Evolutionary conservation across 345 rosid species (phyloP), one percentile per base, ranked within the genome.

Genomic region (Excoecaria cochinchinensis): DNA sequence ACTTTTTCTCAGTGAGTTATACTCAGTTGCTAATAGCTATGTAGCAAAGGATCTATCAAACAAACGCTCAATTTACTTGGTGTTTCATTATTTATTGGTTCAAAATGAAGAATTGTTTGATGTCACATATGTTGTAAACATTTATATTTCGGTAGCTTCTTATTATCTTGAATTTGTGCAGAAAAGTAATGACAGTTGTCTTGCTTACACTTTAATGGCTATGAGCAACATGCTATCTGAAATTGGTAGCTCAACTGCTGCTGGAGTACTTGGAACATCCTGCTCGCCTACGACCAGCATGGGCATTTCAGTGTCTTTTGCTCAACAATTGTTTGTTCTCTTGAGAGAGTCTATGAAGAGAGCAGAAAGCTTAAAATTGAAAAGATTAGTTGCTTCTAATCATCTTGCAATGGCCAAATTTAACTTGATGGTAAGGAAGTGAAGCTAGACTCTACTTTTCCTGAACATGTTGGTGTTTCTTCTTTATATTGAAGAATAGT

Each of bases 341-440:
- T 80, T 95, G 83, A 88, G 83, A 78, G 98, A 85, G 77, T 89
- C 99, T 75, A 83, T 89, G 25, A 88, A 87, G 85, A 89, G 92
- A 87, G 98, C 98, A 22, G 98, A 95, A 78, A 91, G 85, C 76
- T 88, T 93, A 73, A 91, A 85, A 76, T 79, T 95, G 85, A 90
- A 88, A 81, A 85, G 90, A 75, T 72, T 95, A 82, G 89, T 91
- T 79, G 98, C 98, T 79, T 87, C 97, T 73, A 91, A 87, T 85
- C 97, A 93, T 87, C 97, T 95, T 76, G 92, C 97, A 12, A 87
- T 91, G 93, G 99, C 98, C 52, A 93, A 91, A 80, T 93, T 95
- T 85, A 90, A 91, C 78, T 85, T 95, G 80, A 85, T 86, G 90
- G 98, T 93, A 74, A 88, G 86, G 74, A 64, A 80, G 73, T n/a